Evolutionary conservation across 2,329 filamentous ascomycete genomes (phyloP).

Genomic region (Periglandula ipomoeae): DNA sequence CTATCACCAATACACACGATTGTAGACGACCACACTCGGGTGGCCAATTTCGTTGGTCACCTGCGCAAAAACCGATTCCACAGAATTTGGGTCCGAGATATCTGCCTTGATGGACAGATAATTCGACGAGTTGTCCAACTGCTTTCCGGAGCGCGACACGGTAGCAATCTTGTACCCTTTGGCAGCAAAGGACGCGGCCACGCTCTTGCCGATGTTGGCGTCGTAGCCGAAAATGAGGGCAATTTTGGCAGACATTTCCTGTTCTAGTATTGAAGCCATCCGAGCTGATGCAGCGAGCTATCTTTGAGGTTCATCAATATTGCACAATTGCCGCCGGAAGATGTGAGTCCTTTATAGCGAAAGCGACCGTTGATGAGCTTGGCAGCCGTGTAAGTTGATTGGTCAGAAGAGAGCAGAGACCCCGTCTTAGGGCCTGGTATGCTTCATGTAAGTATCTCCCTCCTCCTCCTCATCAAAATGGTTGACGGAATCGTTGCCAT

Average conservation of each 20-base stretch:
- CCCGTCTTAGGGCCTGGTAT: neutral
- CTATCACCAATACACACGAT: neutral
- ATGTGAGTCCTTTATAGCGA: neutral
- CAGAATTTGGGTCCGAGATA: neutral
- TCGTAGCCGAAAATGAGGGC: constrained; percentile 2
- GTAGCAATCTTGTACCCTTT: constrained; percentile 1
- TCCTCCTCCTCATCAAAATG: too few relatives aligned
- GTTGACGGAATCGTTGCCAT: neutral
- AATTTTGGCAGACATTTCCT: neutral
- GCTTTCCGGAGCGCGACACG: neutral
- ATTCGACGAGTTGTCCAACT: neutral
- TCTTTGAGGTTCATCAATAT: too few relatives aligned
- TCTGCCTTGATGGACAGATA: constrained; percentile 2
- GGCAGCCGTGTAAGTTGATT: neutral
- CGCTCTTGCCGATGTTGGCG: neutral
- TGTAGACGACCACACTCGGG: constrained; percentile 3
- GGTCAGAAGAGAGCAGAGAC: too few relatives aligned
- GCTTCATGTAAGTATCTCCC: neutral
- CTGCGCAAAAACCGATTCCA: neutral
- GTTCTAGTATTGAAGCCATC: neutral
- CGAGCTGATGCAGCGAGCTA: too few relatives aligned
- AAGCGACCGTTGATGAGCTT: neutral
- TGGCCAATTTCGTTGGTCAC: neutral
- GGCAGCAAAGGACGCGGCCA: neutral
- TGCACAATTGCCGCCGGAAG: too few relatives aligned